phyloP scores from a whole-genome alignment of 345 rosid species.

The Moricandia moricandioides region DNA sequence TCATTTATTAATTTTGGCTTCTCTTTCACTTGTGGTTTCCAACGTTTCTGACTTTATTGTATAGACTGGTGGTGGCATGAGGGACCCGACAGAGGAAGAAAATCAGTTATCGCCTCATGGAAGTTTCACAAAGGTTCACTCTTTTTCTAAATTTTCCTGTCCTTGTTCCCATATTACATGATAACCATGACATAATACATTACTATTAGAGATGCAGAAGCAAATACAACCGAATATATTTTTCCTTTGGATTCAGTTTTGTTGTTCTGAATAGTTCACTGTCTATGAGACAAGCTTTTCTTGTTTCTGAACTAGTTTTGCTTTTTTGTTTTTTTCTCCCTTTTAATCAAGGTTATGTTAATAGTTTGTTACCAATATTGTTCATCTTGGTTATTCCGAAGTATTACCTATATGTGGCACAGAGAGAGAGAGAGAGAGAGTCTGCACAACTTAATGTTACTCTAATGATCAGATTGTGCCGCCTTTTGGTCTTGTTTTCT shows the following conservation, averaged over 20 bases:
- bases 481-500: neutral
- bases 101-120: conserved; percentile 45
- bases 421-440: neutral
- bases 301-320: neutral
- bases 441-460: neutral
- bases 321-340: neutral
- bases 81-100: conserved; percentile 57
- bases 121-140: conserved; percentile 54
- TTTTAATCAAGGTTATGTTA: neutral
- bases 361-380: neutral
- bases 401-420: neutral
- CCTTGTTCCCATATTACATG: neutral
- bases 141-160: neutral
- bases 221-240: neutral
- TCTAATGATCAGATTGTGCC: neutral
- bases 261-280: neutral
- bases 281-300: neutral
- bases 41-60: conserved; percentile 7
- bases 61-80: conserved; percentile 59
- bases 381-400: neutral
- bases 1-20: conserved; percentile 2
- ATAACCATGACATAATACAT: neutral
- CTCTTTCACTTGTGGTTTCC: neutral
- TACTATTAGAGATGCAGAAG: neutral
- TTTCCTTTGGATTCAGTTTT: neutral